phyloP scores from a whole-genome alignment of 2,329 filamentous ascomycete genomes.

The Ascochyta koolunga region DNA sequence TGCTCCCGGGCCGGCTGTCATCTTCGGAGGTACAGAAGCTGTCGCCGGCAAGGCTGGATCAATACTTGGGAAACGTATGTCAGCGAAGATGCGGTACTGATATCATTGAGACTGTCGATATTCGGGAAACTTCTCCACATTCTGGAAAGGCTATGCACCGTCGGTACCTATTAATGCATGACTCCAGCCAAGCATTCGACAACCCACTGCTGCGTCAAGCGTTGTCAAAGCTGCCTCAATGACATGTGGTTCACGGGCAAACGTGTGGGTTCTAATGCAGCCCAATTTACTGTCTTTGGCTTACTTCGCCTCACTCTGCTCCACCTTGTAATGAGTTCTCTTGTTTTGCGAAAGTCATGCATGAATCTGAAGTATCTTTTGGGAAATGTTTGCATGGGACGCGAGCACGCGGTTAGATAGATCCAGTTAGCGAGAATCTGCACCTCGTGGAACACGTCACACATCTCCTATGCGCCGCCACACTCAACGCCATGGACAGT shows the following conservation, averaged over 20 bases:
- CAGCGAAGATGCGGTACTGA: conserved; percentile 11
- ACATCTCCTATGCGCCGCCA: conserved; percentile 26
- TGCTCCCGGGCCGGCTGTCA: conserved; percentile 58
- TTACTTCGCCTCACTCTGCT: conserved; percentile 11
- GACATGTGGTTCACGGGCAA: conserved; percentile 3
- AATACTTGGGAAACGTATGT: conserved; percentile 15
- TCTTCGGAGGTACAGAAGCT: conserved; percentile 37
- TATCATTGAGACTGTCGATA: neutral
- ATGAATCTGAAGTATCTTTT: conserved; percentile 11
- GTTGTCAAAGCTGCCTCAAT: conserved; percentile 8
- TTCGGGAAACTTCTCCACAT: too few species aligned
- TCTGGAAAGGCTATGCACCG: neutral
- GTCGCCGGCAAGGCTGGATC: conserved; percentile 37
- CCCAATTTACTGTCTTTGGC: neutral
- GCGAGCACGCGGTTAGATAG: conserved; percentile 11
- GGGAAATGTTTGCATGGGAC: conserved; percentile 9
- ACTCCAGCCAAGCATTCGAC: conserved; percentile 2
- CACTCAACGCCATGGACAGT: conserved; percentile 21
- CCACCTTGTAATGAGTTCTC: neutral
- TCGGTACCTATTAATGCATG: neutral
- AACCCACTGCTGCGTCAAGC: conserved; percentile 7
- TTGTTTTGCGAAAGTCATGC: conserved; percentile 10
- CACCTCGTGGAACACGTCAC: conserved; percentile 33
- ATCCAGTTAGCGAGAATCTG: conserved; percentile 23
- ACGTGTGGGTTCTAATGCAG: conserved; percentile 5